Evolutionary conservation across 371 early-diverging fungal species (phyloP), one percentile per base, ranked within the genome.

Genomic region (Circinella umbellata): DNA sequence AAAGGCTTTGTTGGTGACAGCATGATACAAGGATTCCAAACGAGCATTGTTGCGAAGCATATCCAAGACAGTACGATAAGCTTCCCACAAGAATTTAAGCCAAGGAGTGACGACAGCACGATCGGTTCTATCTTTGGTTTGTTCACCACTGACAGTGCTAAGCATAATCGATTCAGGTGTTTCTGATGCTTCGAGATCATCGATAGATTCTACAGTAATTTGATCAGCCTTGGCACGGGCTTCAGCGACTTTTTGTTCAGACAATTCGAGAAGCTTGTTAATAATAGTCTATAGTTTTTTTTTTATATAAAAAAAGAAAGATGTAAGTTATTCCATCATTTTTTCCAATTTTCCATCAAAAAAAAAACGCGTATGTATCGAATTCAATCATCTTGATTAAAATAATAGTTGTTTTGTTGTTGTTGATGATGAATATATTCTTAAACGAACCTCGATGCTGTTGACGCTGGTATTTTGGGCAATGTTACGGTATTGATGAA

Each of bases 11-110:
- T 88, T 87, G 64, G 95, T 93, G 39, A 93, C 93, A 3, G 82
- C 86, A 81, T 98, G 98, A 86, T 99, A 99, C 46, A 98, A 88
- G 4, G 89, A 79, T 82, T 99, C 99, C 66, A 99, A 86, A 54
- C 95, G 89, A 69, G 94, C 92, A 76, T 98, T 98, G 91, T 98
- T 98, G 72, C 97, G 88, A 79, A 98, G 85, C 61, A 96, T 94
- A 77, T 99, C 99, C 61, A 99, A 88, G 39, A 95, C 92, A 67
- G 95, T 97, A 68, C 99, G 90, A 86, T 98, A 98, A 18, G 94
- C 93, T 84, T 99, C 99, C 99, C 99, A 99, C 76, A 98, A 88
- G 77, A 99, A 97, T 82, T 95, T 95, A 71, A 99, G 88, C 96
- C 98, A 97, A 48, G 99, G 98, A 15, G 98, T 98, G 61, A 98